Conservation (phyloP, 257 asterid species). For the Penstemon barbatus region DNA sequence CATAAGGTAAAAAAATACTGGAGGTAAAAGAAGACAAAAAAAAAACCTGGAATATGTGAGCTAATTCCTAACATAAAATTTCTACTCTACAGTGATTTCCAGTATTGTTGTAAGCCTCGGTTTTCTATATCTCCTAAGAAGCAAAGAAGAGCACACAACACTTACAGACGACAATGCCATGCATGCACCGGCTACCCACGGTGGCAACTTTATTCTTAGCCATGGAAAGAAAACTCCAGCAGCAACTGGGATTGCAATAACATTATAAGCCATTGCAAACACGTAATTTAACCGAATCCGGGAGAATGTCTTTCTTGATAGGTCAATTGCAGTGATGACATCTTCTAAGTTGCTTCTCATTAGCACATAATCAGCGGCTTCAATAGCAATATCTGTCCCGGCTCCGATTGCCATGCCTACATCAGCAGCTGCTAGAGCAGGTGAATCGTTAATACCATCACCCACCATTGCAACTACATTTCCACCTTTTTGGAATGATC, state of each 20-base stretch:
- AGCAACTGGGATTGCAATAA: conserved; percentile 84
- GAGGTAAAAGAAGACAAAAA: neutral
- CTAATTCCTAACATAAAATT: conserved; percentile 17
- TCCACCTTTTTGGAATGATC: conserved; percentile 79
- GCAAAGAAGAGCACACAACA: conserved; percentile 93
- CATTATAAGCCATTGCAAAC: conserved; percentile 87
- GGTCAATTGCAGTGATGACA: conserved; percentile 94
- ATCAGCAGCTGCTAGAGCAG: conserved; percentile 97
- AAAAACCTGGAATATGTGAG: neutral
- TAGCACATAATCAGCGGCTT: conserved; percentile 93
- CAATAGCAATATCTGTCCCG: conserved; percentile 96
- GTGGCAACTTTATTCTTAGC: conserved; percentile 69
- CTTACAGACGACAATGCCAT: conserved; percentile 97
- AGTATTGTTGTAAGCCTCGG: conserved; percentile 88
- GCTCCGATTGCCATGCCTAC: conserved; percentile 99
- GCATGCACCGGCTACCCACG: conserved; percentile 99
- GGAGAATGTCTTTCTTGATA: conserved; percentile 78
- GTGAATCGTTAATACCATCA: conserved; percentile 96
- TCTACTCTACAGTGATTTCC: conserved; percentile 83
- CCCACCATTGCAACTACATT: conserved; percentile 96
- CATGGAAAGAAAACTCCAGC: conserved; percentile 85
- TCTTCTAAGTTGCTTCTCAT: conserved; percentile 94
- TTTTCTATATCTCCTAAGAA: conserved; percentile 81
- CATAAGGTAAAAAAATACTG: neutral
- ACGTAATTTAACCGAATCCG: conserved; percentile 79